Conservation (phyloP, 495 filamentous ascomycete genomes). For the Penicillium salamii region DNA sequence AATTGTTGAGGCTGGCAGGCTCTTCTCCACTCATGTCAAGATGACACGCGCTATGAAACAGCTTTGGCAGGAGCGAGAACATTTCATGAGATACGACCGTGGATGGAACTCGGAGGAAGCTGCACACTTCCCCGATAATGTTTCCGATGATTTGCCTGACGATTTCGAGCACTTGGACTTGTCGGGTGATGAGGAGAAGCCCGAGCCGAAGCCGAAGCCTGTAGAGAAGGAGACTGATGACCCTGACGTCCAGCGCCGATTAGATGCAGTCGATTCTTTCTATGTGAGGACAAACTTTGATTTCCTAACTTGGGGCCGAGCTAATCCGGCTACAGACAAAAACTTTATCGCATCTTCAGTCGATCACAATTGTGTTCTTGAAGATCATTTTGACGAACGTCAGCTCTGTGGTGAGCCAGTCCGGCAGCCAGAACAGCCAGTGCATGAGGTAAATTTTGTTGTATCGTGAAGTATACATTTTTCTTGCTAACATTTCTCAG, state of each 20-base stretch:
- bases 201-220: conserved; percentile 21
- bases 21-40: conserved; percentile 84
- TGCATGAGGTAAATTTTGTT: conserved; percentile 35
- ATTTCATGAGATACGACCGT: conserved; percentile 84
- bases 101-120: conserved; percentile 71
- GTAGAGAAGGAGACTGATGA: conserved; percentile 54
- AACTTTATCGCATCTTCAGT: conserved; percentile 82
- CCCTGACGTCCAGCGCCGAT: conserved; percentile 56
- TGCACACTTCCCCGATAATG: conserved; percentile 31
- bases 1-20: conserved; percentile 90
- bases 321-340: conserved; percentile 50
- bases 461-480: no score
- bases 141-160: conserved; percentile 36
- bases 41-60: conserved; percentile 90
- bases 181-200: conserved; percentile 25
- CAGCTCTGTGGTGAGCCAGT: conserved; percentile 56
- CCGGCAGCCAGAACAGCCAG: conserved; percentile 44
- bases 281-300: conserved; percentile 61
- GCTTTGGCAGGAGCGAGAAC: conserved; percentile 89
- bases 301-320: not conserved
- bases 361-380: conserved; percentile 87
- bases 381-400: conserved; percentile 85
- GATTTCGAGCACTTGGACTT: conserved; percentile 28
- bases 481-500: conserved; percentile 22
- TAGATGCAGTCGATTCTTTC: conserved; percentile 74